Evolutionary conservation across 768 basidiomycete species (phyloP), one percentile per base, ranked within the genome.

Genomic region (Serendipita sp.): DNA sequence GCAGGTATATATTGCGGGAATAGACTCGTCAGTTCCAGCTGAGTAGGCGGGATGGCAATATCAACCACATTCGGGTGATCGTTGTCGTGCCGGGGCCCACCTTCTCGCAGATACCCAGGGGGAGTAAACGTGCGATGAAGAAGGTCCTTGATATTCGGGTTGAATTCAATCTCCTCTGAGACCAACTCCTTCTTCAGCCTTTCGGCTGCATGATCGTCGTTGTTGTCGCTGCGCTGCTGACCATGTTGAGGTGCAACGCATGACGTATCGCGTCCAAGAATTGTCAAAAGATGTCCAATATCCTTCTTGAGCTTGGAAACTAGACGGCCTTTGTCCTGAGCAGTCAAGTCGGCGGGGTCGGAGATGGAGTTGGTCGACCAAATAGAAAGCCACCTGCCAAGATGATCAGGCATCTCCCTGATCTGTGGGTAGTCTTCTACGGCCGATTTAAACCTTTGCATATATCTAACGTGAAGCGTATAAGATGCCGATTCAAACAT

Each of bases 21-120:
- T 0, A 69, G 71, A 22, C 73, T 81, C 48, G 79, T 69, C 4
- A 90, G 75, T 67, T 90, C 88, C 3, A 77, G 71, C 43, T 85
- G 78, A 0, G 88, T 90, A 0, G 88, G 88, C 0, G 82, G 81
- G 50, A 88, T 78, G 17, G 81, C 74, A 50, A 90, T 85, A 2
- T 81, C 72, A 1, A 67, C 28, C 7, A 88, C 82, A 38, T 82
- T 76, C 28, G 71, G 68, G 45, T 71, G 74, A 66, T 88, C 86
- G 62, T 88, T 89, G 68, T 89, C 81, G 63, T 89, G 86, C 0
- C 87, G 78, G 0, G 78, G 76, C 0, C 83, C 83, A 0, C 73
- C 76, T 1, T 61, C 28, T 11, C 79, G 78, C 1, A 79, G 70
- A 0, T 68, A 68, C 9, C 84, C 85, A 0, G 85, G 85, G 3